A percentile compares a stretch with the other conserved stretches of the same genome.
Evolutionary conservation across 495 filamentous ascomycete genomes (phyloP).

Genomic region (Hypoxylon subgilvum): DNA sequence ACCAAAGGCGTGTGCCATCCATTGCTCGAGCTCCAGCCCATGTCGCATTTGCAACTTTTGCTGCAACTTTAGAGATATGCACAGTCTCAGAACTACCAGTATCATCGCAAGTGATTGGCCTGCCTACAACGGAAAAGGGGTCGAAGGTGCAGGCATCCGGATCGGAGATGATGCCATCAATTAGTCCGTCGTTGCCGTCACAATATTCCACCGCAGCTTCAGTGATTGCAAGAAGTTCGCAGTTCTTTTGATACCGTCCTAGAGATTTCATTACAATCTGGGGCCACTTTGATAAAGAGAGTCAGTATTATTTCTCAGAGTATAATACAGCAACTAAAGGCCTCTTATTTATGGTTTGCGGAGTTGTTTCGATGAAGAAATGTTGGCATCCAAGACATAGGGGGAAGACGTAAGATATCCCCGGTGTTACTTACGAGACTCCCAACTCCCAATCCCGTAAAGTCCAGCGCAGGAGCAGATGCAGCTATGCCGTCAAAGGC

Average conservation of each 20-base stretch:
- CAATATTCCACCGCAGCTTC: slow-evolving; percentile 42
- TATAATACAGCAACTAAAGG: no score
- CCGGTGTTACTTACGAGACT: no score
- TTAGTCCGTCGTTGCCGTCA: slow-evolving; percentile 47
- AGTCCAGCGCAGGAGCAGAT: slow-evolving; percentile 44
- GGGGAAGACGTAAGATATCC: no score
- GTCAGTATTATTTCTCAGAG: no score
- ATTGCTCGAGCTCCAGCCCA: slow-evolving; percentile 30
- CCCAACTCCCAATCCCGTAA: slow-evolving; percentile 20
- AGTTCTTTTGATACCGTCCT: slow-evolving; percentile 25
- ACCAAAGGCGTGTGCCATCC: slow-evolving; percentile 19
- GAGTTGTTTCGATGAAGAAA: no score
- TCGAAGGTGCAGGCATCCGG: slow-evolving; percentile 48
- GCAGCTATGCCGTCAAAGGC: slow-evolving; percentile 52
- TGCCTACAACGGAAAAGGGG: slow-evolving; percentile 38
- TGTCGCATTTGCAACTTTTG: slow-evolving; percentile 26
- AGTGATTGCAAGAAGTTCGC: slow-evolving; percentile 38
- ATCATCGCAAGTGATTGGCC: slow-evolving; percentile 28
- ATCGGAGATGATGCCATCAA: slow-evolving; percentile 46
- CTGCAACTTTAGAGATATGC: slow-evolving; percentile 16
- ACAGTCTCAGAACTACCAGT: slow-evolving; percentile 6
- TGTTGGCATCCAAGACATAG: no score
- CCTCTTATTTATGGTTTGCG: no score
- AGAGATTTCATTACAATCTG: slow-evolving; percentile 40
- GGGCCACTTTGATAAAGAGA: no score